Evolutionary conservation across 306 rosid genomes (phyloP).

Genomic region (Casuarina cunninghamiana): DNA sequence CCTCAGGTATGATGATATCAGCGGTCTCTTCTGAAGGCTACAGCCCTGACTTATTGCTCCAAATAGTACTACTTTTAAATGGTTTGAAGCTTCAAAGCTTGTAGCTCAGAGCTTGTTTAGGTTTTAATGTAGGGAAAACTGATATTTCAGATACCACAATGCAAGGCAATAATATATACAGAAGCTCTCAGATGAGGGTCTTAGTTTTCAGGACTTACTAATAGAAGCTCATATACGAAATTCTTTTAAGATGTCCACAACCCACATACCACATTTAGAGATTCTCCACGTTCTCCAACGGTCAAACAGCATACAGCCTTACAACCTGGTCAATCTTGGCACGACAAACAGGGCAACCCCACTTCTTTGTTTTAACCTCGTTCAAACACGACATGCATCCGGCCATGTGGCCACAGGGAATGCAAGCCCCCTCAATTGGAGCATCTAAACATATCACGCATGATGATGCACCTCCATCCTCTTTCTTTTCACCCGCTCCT

Average conservation of each 20-base stretch:
- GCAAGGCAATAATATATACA: slow-evolving; percentile 36
- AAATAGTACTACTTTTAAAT: background rate
- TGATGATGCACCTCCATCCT: slow-evolving; percentile 43
- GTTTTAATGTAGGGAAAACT: too few species aligned
- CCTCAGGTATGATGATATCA: background rate
- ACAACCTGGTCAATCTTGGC: slow-evolving; percentile 77
- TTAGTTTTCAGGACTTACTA: background rate
- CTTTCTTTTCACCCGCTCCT: slow-evolving; percentile 39
- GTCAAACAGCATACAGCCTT: slow-evolving; percentile 79
- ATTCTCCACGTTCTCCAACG: slow-evolving; percentile 18
- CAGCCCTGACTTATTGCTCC: background rate
- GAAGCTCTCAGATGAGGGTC: slow-evolving; percentile 27
- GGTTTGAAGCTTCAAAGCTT: background rate
- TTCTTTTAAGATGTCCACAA: slow-evolving; percentile 1
- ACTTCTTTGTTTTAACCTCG: slow-evolving; percentile 78
- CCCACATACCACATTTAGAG: slow-evolving; percentile 19
- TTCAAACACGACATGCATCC: slow-evolving; percentile 97
- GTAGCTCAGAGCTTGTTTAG: background rate
- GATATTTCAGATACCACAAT: background rate
- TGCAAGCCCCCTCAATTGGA: slow-evolving; percentile 95
- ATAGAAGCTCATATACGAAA: slow-evolving; percentile 7
- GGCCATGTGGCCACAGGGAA: slow-evolving; percentile 98
- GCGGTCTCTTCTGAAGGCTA: background rate
- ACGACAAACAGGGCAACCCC: slow-evolving; percentile 99
- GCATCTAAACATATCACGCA: slow-evolving; percentile 96